These are phyloP conservation scores for Rhododendron kiyosumense DNA, from an alignment of 148 eudicot genomes.

Conservation along the genomic window DNA sequence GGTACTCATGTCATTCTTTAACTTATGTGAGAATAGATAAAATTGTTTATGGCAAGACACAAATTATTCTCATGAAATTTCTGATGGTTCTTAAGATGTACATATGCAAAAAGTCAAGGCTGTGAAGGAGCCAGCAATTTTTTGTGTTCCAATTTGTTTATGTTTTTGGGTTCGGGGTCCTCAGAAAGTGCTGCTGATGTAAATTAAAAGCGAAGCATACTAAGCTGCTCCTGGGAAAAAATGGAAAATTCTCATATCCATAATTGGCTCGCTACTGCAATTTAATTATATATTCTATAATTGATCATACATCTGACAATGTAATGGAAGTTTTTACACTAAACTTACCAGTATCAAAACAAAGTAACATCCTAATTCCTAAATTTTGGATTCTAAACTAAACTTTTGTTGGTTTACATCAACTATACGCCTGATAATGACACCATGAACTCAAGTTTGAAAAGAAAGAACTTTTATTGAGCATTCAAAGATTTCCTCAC, in stretches of 20 bases:
- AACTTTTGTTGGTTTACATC: neutral
- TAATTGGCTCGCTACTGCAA: neutral
- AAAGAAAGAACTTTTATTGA: neutral
- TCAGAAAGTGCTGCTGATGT: neutral
- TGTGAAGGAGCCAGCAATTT: neutral
- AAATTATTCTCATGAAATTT: neutral
- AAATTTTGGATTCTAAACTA: neutral
- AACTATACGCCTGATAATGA: neutral
- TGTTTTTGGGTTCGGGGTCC: neutral
- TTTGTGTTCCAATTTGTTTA: neutral
- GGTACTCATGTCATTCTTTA: constrained; percentile 37
- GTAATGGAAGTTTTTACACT: neutral
- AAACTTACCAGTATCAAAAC: neutral
- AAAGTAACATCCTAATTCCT: neutral
- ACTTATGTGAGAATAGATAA: neutral
- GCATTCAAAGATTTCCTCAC: neutral
- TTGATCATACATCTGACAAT: neutral
- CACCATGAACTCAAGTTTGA: neutral
- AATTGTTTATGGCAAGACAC: neutral
- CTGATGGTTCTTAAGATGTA: neutral
- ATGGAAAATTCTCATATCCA: neutral
- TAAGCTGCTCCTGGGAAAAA: neutral
- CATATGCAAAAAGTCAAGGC: neutral
- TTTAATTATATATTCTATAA: neutral
- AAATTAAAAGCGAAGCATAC: neutral